Percentiles rank a stretch among this genome's conserved stretches.
These are phyloP conservation scores for Corchorus olitorius DNA, from an alignment of 345 rosid genomes.

Conservation along the genomic window DNA sequence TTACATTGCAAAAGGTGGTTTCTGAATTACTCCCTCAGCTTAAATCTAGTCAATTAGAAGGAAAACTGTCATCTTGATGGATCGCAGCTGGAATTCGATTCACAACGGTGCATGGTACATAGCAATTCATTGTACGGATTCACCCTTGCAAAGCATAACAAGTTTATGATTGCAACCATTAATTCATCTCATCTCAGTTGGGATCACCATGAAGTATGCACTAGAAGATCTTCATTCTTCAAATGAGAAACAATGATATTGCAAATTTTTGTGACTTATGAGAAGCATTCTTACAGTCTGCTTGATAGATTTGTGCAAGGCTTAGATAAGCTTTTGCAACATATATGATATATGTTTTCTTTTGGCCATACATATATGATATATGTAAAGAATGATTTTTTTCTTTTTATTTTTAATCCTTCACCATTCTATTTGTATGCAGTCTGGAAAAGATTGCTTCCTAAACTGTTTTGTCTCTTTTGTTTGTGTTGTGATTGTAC, in stretches of 20 bases:
- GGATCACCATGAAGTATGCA: no score
- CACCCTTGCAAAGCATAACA: not conserved
- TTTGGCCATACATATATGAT: no score
- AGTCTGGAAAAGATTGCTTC: not conserved
- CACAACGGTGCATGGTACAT: not conserved
- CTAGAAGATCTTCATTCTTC: no score
- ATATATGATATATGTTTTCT: no score
- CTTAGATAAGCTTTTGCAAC: no score
- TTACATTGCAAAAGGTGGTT: constrained; percentile 57
- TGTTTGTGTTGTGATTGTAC: not conserved
- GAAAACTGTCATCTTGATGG: constrained; percentile 50
- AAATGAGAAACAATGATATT: no score
- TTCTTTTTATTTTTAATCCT: not conserved
- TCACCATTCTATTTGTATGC: not conserved
- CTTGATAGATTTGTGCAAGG: no score
- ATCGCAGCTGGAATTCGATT: not conserved
- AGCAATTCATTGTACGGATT: not conserved
- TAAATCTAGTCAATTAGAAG: constrained; percentile 47
- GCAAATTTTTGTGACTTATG: no score
- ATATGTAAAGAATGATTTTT: not conserved
- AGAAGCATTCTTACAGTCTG: no score
- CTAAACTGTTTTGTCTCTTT: not conserved
- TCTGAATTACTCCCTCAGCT: constrained; percentile 71
- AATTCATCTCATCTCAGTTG: no score
- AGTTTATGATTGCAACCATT: not conserved